These are phyloP conservation scores for Pythium angustatum DNA, from an alignment of 352 stramenopile genomes.

Conservation along the genomic window DNA sequence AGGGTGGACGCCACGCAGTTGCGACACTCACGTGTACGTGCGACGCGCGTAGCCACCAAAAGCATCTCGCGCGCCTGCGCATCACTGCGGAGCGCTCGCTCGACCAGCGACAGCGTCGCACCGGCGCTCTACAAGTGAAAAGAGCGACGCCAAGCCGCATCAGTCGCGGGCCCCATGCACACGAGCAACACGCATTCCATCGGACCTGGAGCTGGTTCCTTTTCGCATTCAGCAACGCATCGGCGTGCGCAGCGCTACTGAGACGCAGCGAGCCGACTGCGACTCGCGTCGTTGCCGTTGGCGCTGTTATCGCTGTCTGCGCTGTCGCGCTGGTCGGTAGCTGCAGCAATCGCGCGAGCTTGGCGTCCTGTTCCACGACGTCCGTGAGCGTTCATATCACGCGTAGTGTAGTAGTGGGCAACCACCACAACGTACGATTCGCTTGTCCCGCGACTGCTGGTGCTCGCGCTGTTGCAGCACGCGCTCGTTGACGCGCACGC, in stretches of 20 bases:
- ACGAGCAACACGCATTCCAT: neutral
- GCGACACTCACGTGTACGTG: constrained; percentile 4
- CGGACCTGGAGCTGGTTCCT: constrained; percentile 42
- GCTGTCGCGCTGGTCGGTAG: neutral
- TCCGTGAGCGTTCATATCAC: too few species aligned
- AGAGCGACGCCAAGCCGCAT: neutral
- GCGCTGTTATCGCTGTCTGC: neutral
- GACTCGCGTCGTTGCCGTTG: neutral
- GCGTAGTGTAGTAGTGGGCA: neutral
- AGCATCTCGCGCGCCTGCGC: constrained; percentile 43
- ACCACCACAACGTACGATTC: constrained; percentile 25
- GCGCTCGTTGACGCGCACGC: constrained; percentile 49
- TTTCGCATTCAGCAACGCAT: neutral
- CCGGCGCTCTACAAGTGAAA: neutral
- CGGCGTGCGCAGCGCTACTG: neutral
- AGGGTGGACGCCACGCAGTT: constrained; percentile 9
- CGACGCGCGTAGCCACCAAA: constrained; percentile 28
- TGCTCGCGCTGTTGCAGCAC: constrained; percentile 42
- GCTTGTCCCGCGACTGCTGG: constrained; percentile 28
- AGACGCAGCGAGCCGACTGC: constrained; percentile 4
- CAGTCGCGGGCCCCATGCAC: neutral
- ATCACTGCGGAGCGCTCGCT: constrained; percentile 37
- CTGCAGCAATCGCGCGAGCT: constrained; percentile 23
- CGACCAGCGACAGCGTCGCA: neutral
- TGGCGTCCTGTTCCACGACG: constrained; percentile 18